Evolutionary conservation across 1,284 basidiomycete species (phyloP), one percentile per base, ranked within the genome.

Genomic region (Puccinia triticina): DNA sequence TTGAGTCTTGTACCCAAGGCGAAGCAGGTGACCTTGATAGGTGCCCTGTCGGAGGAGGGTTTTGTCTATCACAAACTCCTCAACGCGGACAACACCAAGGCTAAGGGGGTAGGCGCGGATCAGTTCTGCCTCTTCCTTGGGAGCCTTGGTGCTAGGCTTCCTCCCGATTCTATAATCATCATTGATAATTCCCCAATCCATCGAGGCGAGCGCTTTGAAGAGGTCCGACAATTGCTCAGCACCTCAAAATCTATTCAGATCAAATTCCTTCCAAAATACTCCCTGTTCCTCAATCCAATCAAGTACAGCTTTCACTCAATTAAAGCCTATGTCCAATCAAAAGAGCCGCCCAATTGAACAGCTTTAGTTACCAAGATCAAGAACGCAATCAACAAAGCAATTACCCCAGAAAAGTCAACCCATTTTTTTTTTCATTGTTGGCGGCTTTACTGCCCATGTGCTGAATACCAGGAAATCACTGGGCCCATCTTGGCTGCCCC

Each of bases 191-290:
- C 71, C 2, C 71, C 71, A 29, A 73, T 50, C 46, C 46, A 73
- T n/a, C 26, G 32, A 7, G 71, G 71, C 5, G 16, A 53, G 5
- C n/a, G 29, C 2, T 73, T 73, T 53, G 46, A 53, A 12, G 50
- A 73, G 50, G 34, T 73, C n/a, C 10, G 4, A 10, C 8, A 73
- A 26, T 34, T 2, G 4, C 46, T 50, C 12, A 7, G 18, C 2
- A 50, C n/a, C 26, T 73, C 71, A 73, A n/a, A n/a, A n/a, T n/a
- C n/a, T n/a, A n/a, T n/a, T n/a, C n/a, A n/a, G n/a, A n/a, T n/a
- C n/a, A 73, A 73, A 32, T 73, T 73, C 37, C 48, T 73, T 12
- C 71, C n/a, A 3, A 43, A 43, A 12, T 73, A 73, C 43, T 73
- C 46, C 14, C 71, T 46, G 5, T 73, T 73, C 26, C 46, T 73